Base-by-base conservation (phyloP, 192 early-diverging fungal genomes). In the Globomyces pollinis-pini region DNA sequence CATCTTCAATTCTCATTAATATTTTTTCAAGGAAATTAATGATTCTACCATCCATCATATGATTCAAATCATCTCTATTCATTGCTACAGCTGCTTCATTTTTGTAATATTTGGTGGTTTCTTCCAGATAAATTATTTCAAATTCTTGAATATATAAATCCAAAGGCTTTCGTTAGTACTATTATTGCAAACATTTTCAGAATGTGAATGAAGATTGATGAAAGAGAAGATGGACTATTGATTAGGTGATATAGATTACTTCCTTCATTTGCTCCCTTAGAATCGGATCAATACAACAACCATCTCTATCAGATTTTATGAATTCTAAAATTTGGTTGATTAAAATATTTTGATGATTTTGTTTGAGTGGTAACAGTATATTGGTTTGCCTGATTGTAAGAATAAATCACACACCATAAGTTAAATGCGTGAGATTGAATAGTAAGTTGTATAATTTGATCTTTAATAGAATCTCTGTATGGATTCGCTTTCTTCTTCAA, bases 81-180 rank as follows among this genome's bases (percentile, higher is more conserved):
- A 91, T 72, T 24, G 77, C 65, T 23, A 60, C 53, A 9, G 68
- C 80, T 5, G 88, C 81, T 59, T 89, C 90, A 3, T 65, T 52
- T 32, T 68, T 73, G 70, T 93, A 91, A 65, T 90, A 93, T 7
- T 51, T 54, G 41, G 72, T 72, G 0, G 86, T 88, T 28, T 81
- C 69, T 2, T 75, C 70, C 29, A 93, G 58, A 53, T 88, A 90
- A 3, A 80, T 75, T 36, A 65, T 65, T 67, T 93, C 90, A 66
- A 88, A 93, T 56, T 86, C 83, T 45, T 89, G 84, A 20, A 86
- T 76, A 57, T 93, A 93, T 21, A 88, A 60, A 38, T 78, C 74
- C n/a, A 86, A 65, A 12, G 78, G 80, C 29, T 87, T 74, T 20
- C 85, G 82, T 2, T 75, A 79, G 51, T 79, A 79, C 28, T 68